A percentile compares a stretch with the other conserved stretches of the same genome.
Evolutionary conservation across 208 protist species (phyloP).

Genomic region (Angomonas ambiguus): DNA sequence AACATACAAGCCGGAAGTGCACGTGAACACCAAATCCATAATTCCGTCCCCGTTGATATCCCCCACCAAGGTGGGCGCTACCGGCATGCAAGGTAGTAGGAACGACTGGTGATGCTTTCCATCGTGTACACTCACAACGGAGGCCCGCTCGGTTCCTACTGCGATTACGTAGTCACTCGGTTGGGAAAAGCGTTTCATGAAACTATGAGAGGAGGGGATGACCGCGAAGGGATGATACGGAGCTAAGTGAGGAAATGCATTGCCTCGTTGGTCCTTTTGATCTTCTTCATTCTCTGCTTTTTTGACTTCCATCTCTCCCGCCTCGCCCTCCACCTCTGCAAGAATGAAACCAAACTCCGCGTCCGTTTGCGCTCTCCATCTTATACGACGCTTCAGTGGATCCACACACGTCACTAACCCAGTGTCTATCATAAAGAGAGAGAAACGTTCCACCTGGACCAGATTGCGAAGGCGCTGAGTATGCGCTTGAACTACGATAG

Average conservation of each 20-base stretch:
- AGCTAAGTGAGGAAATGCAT: conserved; percentile 63
- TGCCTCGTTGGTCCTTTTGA: conserved; percentile 20
- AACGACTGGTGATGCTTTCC: conserved; percentile 65
- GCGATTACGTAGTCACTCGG: conserved; percentile 72
- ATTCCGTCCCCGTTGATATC: conserved; percentile 89
- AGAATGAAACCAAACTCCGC: conserved; percentile 32
- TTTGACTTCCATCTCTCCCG: neutral
- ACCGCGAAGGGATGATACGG: conserved; percentile 67
- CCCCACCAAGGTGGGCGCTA: conserved; percentile 69
- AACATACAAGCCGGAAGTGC: conserved; percentile 34
- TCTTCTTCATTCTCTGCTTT: neutral
- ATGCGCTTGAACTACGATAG: conserved; percentile 78
- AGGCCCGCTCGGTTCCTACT: conserved; percentile 62
- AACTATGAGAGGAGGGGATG: conserved; percentile 37
- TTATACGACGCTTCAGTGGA: conserved; percentile 59
- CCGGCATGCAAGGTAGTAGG: conserved; percentile 36
- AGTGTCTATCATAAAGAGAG: conserved; percentile 81
- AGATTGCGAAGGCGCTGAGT: conserved; percentile 38
- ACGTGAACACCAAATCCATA: conserved; percentile 81
- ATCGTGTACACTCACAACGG: conserved; percentile 49
- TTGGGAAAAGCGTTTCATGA: conserved; percentile 29
- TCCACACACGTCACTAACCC: conserved; percentile 82
- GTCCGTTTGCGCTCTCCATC: conserved; percentile 78
- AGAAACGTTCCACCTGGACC: conserved; percentile 68
- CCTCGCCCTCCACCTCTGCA: conserved; percentile 1